Evolutionary conservation across 495 filamentous ascomycete species (phyloP), one percentile per base, ranked within the genome.

Genomic region (Penicillium robsamsonii): DNA sequence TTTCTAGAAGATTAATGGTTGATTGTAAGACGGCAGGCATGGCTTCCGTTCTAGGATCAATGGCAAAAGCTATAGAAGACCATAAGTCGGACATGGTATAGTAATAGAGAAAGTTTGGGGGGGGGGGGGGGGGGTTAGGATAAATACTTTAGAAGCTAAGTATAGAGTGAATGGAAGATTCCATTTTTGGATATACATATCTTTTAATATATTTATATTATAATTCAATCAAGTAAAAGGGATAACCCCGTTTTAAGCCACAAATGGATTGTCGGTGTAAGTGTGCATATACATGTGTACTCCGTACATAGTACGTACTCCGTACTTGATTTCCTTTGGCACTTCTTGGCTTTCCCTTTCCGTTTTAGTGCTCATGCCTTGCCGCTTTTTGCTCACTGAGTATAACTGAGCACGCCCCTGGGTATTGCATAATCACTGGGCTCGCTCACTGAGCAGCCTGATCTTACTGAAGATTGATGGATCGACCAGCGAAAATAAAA

Each of bases 11-110:
- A 53, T 75, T 62, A 17, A 77, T 77, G 11, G 75, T 79, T 1
- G 74, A 70, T 61, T 76, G 69, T n/a, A 76, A 68, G 31, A 74
- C 67, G 31, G 67, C 70, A 2, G 74, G 66, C 74, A 77, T 77
- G 56, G 66, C 59, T 65, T 69, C 68, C 56, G 55, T 59, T 53
- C 61, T 53, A 42, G 70, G 67, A 52, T 74, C 61, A 63, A 75
- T 73, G 40, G 68, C 59, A 58, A 67, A 68, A 50, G 67, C 64
- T 56, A 72, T 51, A 33, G 67, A 63, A 35, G 65, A 59, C 72
- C 74, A 76, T 37, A 76, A 57, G 43, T 71, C 61, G 60, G 71
- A 62, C 25, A 27, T 27, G 25, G 25, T 27, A 27, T 27, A 27
- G 29, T 20, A 31, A 35, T 22, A 22, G 22, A 22, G 22, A 50